These are phyloP conservation scores for Fragaria ananassa DNA, from an alignment of 306 rosid genomes.

Conservation along the genomic window DNA sequence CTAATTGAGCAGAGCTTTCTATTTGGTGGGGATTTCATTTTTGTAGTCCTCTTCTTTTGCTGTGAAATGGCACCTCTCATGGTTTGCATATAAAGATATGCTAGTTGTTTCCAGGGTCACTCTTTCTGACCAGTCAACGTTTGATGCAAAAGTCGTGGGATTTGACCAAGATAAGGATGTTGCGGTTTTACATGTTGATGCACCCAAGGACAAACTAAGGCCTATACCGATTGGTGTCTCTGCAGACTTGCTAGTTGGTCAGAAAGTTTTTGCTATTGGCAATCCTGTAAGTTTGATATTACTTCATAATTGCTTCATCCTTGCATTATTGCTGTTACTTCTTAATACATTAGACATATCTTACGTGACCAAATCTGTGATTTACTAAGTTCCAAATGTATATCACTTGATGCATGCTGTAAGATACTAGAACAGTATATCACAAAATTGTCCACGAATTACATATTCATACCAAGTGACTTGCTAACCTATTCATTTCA, in stretches of 20 bases:
- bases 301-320: constrained; percentile 1
- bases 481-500: neutral
- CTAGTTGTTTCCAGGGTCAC: constrained; percentile 79
- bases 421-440: constrained; percentile 3
- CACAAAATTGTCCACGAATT: neutral
- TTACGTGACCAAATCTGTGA: neutral
- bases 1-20: neutral
- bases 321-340: neutral
- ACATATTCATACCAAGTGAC: neutral
- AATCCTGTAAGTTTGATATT: constrained; percentile 67
- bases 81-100: constrained; percentile 35
- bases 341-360: neutral
- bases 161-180: constrained; percentile 99
- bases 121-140: constrained; percentile 89
- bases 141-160: constrained; percentile 85
- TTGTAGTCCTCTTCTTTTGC: neutral
- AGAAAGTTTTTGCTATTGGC: constrained; percentile 95
- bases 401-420: neutral
- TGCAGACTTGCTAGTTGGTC: constrained; percentile 95
- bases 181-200: constrained; percentile 82
- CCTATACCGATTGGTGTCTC: constrained; percentile 90
- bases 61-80: neutral
- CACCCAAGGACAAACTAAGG: constrained; percentile 81
- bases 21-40: neutral
- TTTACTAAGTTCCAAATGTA: neutral